Evolutionary conservation across 257 asterid genomes (phyloP).

Genomic region (Solanum gandarillasii): DNA sequence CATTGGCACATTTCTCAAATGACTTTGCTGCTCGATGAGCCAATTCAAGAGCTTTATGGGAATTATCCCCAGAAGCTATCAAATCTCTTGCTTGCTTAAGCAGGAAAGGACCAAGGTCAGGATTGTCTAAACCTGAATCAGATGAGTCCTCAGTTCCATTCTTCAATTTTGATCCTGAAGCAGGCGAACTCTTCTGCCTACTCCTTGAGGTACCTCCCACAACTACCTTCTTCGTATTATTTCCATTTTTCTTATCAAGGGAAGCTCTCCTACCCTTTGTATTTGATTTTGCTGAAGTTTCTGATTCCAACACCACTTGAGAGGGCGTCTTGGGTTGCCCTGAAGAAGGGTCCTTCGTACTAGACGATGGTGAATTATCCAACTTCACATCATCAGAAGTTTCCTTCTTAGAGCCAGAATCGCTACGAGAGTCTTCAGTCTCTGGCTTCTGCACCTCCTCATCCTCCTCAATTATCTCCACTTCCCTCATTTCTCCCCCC

Average conservation of each 20-base stretch:
- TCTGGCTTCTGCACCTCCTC: slow-evolving; percentile 45
- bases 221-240: slow-evolving; percentile 16
- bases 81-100: slow-evolving; percentile 84
- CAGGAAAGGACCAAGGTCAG: slow-evolving; percentile 79
- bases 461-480: slow-evolving; percentile 73
- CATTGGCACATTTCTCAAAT: slow-evolving; percentile 65
- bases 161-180: slow-evolving; percentile 32
- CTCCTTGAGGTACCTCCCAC: slow-evolving; percentile 17
- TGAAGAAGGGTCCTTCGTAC: slow-evolving; percentile 24
- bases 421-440: slow-evolving; percentile 25
- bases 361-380: slow-evolving; percentile 30
- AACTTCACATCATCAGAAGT: slow-evolving; percentile 16
- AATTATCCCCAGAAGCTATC: slow-evolving; percentile 81
- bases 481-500: slow-evolving; percentile 80
- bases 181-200: slow-evolving; percentile 4
- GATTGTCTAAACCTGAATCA: slow-evolving; percentile 48
- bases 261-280: slow-evolving; percentile 43
- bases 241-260: slow-evolving; percentile 25
- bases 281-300: slow-evolving; percentile 36
- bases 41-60: slow-evolving; percentile 64
- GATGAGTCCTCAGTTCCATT: slow-evolving; percentile 37
- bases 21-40: slow-evolving; percentile 73
- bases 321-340: slow-evolving; percentile 31
- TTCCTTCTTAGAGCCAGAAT: slow-evolving; percentile 35
- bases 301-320: slow-evolving; percentile 28